phyloP scores from a whole-genome alignment of 202 grass and related monocot species.

The Saccharum hybrid region DNA sequence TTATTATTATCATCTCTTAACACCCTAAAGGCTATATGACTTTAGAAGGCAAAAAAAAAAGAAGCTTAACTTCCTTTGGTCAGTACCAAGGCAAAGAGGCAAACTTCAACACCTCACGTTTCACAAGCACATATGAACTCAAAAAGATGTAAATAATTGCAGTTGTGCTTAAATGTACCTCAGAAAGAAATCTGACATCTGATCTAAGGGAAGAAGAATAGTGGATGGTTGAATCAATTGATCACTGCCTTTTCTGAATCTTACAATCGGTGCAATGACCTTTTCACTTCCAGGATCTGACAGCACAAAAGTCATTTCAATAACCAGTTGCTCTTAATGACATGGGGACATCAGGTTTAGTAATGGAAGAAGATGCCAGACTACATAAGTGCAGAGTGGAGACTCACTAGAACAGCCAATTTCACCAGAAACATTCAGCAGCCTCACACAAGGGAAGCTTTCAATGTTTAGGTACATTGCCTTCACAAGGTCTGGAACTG shows the following conservation, averaged over 20 bases:
- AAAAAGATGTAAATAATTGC: conserved; percentile 1
- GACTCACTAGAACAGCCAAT: conserved; percentile 96
- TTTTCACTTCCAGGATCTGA: conserved; percentile 81
- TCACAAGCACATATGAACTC: conserved; percentile 4
- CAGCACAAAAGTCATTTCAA: conserved; percentile 12
- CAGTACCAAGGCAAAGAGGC: conserved; percentile 31
- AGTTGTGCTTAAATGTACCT: conserved; percentile 53
- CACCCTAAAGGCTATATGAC: neutral
- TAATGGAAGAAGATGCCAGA: conserved; percentile 25
- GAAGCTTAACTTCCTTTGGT: conserved; percentile 9
- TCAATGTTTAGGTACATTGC: conserved; percentile 84
- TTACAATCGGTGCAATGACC: conserved; percentile 79
- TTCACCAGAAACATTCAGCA: conserved; percentile 93
- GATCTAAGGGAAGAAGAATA: conserved; percentile 73
- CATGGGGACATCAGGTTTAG: neutral
- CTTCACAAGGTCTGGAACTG: conserved; percentile 95
- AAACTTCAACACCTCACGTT: conserved; percentile 22
- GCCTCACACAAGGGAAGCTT: conserved; percentile 88
- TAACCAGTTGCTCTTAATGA: conserved; percentile 26
- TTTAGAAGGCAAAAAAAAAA: conserved; percentile 23
- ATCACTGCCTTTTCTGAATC: conserved; percentile 49
- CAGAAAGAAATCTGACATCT: conserved; percentile 80
- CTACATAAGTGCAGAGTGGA: conserved; percentile 8
- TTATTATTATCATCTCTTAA: conserved; percentile 42
- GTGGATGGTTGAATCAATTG: conserved; percentile 60